A percentile compares a stretch with the other conserved stretches of the same genome.
Evolutionary conservation across 805 yeast species (phyloP).

Genomic region (Pichia paraexigua): DNA sequence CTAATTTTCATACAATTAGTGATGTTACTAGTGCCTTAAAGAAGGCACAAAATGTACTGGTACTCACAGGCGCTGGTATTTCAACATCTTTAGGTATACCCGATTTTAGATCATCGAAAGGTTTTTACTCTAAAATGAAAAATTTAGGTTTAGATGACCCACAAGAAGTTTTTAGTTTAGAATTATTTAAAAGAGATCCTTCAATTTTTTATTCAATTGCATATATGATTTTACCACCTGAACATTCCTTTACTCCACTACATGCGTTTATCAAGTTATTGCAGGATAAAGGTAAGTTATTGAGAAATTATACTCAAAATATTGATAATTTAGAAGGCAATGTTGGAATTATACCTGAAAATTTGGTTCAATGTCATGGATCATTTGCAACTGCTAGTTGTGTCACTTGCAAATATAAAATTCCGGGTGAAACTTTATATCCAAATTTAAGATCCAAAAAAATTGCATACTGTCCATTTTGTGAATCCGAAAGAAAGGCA

Average conservation of each 20-base stretch:
- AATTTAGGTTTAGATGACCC: conserved; percentile 75
- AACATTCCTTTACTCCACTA: conserved; percentile 57
- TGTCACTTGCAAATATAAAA: conserved; percentile 59
- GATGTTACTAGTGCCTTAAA: conserved; percentile 47
- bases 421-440: conserved; percentile 59
- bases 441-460: conserved; percentile 49
- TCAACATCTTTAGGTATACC: conserved; percentile 88
- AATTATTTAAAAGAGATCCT: conserved; percentile 69
- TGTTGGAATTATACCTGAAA: conserved; percentile 63
- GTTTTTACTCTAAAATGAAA: conserved; percentile 65
- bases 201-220: conserved; percentile 80
- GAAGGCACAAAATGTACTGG: conserved; percentile 54
- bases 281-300: conserved; percentile 66
- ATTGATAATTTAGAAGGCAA: conserved; percentile 81
- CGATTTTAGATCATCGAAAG: conserved; percentile 84
- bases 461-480: conserved; percentile 67
- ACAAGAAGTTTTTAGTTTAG: conserved; percentile 78
- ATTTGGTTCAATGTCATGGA: conserved; percentile 85
- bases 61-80: conserved; percentile 89
- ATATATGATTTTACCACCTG: conserved; percentile 74
- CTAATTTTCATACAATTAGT: conserved; percentile 47
- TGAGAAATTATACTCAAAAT: conserved; percentile 85
- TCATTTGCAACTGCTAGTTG: conserved; percentile 87
- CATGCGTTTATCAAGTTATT: conserved; percentile 72
- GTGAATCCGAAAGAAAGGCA: conserved; percentile 38